Evolutionary conservation across 2,329 filamentous ascomycete species (phyloP).

Genomic region (Aspergillus sergii): DNA sequence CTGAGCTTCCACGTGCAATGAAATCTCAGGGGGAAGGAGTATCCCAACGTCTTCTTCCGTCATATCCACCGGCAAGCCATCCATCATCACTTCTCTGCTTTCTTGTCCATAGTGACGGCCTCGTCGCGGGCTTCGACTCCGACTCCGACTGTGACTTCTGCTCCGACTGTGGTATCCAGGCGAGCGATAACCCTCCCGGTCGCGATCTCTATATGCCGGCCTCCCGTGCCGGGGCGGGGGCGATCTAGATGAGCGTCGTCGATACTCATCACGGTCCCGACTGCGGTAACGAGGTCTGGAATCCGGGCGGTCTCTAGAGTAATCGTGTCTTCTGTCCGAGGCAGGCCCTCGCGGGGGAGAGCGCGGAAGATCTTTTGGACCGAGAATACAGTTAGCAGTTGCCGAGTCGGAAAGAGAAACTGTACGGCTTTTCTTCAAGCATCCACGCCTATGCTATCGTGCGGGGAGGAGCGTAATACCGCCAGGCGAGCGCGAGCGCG

Average conservation of each 20-base stretch:
- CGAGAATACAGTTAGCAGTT: conserved; percentile 41
- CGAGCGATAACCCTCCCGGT: conserved; percentile 51
- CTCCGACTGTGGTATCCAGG: conserved; percentile 39
- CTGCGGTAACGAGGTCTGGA: conserved; percentile 34
- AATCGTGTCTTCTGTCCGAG: conserved; percentile 40
- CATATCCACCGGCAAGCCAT: conserved; percentile 53
- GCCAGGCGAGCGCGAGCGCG: conserved; percentile 44
- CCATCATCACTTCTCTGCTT: conserved; percentile 54
- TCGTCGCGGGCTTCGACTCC: conserved; percentile 40
- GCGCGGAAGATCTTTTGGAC: conserved; percentile 40
- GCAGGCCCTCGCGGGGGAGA: conserved; percentile 40
- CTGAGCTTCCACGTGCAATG: conserved; percentile 15
- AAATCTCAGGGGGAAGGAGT: conserved; percentile 32
- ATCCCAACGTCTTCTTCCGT: conserved; percentile 54
- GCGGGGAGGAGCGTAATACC: conserved; percentile 49
- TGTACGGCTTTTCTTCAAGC: conserved; percentile 11
- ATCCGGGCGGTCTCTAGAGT: conserved; percentile 33
- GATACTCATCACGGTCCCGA: conserved; percentile 40
- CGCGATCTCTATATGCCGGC: conserved; percentile 45
- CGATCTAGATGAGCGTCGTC: conserved; percentile 35
- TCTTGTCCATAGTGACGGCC: conserved; percentile 44
- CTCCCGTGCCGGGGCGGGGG: conserved; percentile 41
- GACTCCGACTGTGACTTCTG: conserved; percentile 40
- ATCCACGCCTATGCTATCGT: conserved; percentile 40
- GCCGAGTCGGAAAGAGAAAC: conserved; percentile 23